These are phyloP conservation scores for Letharia columbiana DNA, from an alignment of 495 filamentous ascomycete genomes.

Conservation along the genomic window DNA sequence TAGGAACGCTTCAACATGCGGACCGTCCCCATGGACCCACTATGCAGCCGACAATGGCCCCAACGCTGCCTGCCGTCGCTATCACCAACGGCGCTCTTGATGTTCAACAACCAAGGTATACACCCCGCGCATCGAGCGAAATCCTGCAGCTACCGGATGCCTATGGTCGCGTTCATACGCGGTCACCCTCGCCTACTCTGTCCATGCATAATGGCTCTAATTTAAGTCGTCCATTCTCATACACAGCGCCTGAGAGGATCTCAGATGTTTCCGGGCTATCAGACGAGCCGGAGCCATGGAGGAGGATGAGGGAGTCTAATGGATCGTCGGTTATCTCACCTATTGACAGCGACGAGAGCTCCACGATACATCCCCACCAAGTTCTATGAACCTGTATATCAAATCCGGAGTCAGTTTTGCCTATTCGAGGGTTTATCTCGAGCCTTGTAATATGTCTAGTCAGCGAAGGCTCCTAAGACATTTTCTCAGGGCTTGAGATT, in stretches of 20 bases:
- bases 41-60: slow-evolving; percentile 7
- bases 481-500: too few relatives aligned
- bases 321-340: slow-evolving; percentile 12
- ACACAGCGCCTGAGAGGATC: slow-evolving; percentile 11
- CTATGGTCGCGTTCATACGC: neutral
- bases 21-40: slow-evolving; percentile 6
- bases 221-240: slow-evolving; percentile 13
- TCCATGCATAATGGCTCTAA: slow-evolving; percentile 13
- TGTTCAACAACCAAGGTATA: neutral
- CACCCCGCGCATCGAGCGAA: slow-evolving; percentile 10
- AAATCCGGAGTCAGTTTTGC: too few relatives aligned
- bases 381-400: slow-evolving; percentile 8
- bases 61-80: slow-evolving; percentile 1
- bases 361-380: slow-evolving; percentile 19
- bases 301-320: slow-evolving; percentile 6
- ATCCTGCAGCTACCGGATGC: slow-evolving; percentile 9
- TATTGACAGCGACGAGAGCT: slow-evolving; percentile 11
- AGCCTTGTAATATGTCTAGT: too few relatives aligned
- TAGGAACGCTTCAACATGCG: slow-evolving; percentile 12
- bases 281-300: slow-evolving; percentile 13
- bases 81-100: neutral
- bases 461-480: too few relatives aligned
- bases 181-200: slow-evolving; percentile 12
- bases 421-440: too few relatives aligned
- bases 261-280: slow-evolving; percentile 10